Percentiles rank a stretch among this genome's conserved stretches.
phyloP scores from a whole-genome alignment of 73 alveolate genomes.

The Tetrahymena thermophila region DNA sequence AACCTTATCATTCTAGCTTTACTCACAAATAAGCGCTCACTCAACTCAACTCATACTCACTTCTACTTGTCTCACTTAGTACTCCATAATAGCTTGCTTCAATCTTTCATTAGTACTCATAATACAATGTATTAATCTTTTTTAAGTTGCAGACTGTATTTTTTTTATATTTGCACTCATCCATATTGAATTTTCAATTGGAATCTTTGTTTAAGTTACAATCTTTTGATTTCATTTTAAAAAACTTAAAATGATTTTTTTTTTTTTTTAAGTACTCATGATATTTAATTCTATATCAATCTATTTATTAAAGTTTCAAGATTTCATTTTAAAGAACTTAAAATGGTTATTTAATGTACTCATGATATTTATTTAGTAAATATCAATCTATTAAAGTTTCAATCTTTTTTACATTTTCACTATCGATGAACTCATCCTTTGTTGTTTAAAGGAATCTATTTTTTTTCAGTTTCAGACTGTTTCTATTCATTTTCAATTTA shows the following conservation, averaged over 20 bases:
- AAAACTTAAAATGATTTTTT: not conserved
- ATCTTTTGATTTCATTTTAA: not conserved
- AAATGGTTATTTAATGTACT: not conserved
- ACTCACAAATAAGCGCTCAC: not conserved
- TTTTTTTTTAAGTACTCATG: not conserved
- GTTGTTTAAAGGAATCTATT: not conserved
- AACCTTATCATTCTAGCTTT: not conserved
- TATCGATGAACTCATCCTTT: not conserved
- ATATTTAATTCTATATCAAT: too few relatives aligned
- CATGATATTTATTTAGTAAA: not conserved
- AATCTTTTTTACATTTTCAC: not conserved
- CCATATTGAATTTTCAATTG: not conserved
- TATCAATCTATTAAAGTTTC: not conserved
- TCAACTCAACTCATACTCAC: not conserved
- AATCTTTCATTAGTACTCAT: not conserved
- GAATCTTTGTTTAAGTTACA: not conserved
- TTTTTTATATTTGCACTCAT: not conserved
- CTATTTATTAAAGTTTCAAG: not conserved
- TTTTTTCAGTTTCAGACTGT: not conserved
- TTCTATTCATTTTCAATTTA: not conserved
- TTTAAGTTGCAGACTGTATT: not conserved
- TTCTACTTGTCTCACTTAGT: not conserved
- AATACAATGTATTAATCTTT: not conserved
- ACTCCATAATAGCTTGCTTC: not conserved
- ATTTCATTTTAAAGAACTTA: not conserved